These are phyloP conservation scores for Colletotrichum ledebouriae DNA, from an alignment of 2,329 filamentous ascomycete genomes.

Conservation along the genomic window DNA sequence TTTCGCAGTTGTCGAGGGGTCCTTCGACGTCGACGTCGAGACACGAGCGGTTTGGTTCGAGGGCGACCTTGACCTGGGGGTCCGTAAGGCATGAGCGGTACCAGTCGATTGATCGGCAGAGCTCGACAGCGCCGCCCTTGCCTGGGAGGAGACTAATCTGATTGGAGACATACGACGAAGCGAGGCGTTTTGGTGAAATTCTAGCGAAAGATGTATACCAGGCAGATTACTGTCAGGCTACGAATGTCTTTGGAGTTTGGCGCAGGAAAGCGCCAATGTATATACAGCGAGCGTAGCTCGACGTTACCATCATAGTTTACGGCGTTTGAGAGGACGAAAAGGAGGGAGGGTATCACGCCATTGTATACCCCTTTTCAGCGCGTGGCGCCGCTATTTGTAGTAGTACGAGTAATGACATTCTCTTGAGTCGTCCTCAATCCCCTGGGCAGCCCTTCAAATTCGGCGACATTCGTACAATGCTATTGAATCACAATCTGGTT, in stretches of 20 bases:
- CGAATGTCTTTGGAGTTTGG: background rate
- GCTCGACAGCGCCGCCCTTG: background rate
- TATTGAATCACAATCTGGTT: slow-evolving; percentile 25
- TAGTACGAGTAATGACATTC: slow-evolving; percentile 37
- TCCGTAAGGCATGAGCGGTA: slow-evolving; percentile 2
- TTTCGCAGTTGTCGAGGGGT: background rate
- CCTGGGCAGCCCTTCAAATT: background rate
- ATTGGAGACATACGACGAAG: slow-evolving; percentile 9
- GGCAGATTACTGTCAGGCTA: background rate
- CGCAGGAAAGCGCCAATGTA: background rate
- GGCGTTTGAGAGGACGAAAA: slow-evolving; percentile 18
- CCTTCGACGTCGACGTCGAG: background rate
- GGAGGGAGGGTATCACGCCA: slow-evolving; percentile 26
- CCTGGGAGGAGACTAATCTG: slow-evolving; percentile 12
- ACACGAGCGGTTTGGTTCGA: slow-evolving; percentile 12
- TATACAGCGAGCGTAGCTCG: background rate
- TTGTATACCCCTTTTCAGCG: slow-evolving; percentile 30
- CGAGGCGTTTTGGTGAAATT: background rate
- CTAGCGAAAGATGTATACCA: slow-evolving; percentile 12
- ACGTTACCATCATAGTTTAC: background rate
- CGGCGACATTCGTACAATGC: background rate
- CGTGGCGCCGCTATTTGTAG: slow-evolving; percentile 32
- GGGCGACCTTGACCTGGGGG: background rate
- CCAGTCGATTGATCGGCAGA: slow-evolving; percentile 9
- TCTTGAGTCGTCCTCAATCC: slow-evolving; percentile 3